A percentile compares a stretch with the other conserved stretches of the same genome.
These are phyloP conservation scores for Porphyrellus cyaneotinctus DNA, from an alignment of 768 basidiomycete genomes.

Conservation along the genomic window DNA sequence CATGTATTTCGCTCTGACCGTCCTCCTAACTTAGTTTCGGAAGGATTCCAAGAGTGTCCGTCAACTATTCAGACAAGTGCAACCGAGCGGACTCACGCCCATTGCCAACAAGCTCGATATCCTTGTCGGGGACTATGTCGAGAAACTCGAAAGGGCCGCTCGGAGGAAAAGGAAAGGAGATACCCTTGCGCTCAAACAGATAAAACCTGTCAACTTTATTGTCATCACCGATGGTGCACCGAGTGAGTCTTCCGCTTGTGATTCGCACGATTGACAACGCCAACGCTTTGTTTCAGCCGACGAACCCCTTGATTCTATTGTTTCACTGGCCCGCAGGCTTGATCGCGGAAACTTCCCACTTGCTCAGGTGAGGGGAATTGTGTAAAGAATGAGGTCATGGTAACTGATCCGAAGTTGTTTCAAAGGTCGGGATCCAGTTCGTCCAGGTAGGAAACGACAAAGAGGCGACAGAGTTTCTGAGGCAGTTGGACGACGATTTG, in stretches of 20 bases:
- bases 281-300: slow-evolving; percentile 36
- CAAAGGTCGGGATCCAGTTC: slow-evolving; percentile 64
- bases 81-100: slow-evolving; percentile 43
- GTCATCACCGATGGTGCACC: slow-evolving; percentile 63
- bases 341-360: slow-evolving; percentile 50
- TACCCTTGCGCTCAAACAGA: slow-evolving; percentile 22
- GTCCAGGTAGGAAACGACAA: slow-evolving; percentile 59
- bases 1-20: not conserved
- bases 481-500: slow-evolving; percentile 57
- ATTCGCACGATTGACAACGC: not conserved
- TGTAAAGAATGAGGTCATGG: not conserved
- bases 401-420: slow-evolving; percentile 3
- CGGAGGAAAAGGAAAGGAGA: slow-evolving; percentile 22
- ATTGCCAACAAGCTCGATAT: slow-evolving; percentile 41
- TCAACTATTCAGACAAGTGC: slow-evolving; percentile 41
- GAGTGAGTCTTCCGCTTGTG: slow-evolving; percentile 34
- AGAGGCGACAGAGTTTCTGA: slow-evolving; percentile 41
- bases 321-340: slow-evolving; percentile 44
- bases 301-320: slow-evolving; percentile 47
- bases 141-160: slow-evolving; percentile 32
- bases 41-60: slow-evolving; percentile 39
- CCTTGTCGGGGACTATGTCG: slow-evolving; percentile 37
- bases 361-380: slow-evolving; percentile 39
- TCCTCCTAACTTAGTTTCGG: not conserved
- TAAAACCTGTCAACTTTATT: slow-evolving; percentile 57